Evolutionary conservation across 2,329 filamentous ascomycete genomes (phyloP).

Genomic region (Arthrocladium fulminans): DNA sequence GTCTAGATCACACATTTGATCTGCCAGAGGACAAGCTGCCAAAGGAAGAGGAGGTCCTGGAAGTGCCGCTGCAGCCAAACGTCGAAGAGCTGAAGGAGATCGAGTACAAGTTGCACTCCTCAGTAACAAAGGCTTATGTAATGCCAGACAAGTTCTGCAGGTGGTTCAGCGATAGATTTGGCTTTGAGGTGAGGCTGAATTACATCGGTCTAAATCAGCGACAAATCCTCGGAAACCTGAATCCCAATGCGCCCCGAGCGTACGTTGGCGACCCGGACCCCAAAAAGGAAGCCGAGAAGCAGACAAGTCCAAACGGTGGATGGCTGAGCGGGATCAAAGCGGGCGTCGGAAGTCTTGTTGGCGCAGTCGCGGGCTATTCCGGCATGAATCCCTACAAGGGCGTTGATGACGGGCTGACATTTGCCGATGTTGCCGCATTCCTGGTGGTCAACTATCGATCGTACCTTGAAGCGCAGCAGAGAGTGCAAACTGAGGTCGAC

Average conservation of each 20-base stretch:
- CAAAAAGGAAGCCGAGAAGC: not conserved
- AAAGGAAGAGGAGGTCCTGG: conserved; percentile 32
- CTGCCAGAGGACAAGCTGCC: conserved; percentile 15
- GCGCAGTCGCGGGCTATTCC: conserved; percentile 7
- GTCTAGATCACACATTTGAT: conserved; percentile 17
- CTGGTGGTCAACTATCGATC: conserved; percentile 64
- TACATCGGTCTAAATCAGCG: conserved; percentile 57
- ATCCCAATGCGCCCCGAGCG: conserved; percentile 30
- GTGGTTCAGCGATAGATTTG: conserved; percentile 62
- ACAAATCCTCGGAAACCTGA: conserved; percentile 52
- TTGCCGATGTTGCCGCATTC: conserved; percentile 67
- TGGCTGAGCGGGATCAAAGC: conserved; percentile 14
- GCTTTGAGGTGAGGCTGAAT: conserved; percentile 51
- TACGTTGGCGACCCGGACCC: conserved; percentile 1
- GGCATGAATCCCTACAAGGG: conserved; percentile 13
- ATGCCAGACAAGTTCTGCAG: conserved; percentile 53
- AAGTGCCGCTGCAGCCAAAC: conserved; percentile 51
- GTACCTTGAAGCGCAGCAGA: conserved; percentile 42
- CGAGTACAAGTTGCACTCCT: conserved; percentile 52
- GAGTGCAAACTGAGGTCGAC: conserved; percentile 48
- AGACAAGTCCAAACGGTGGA: conserved; percentile 1
- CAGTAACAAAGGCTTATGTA: conserved; percentile 50
- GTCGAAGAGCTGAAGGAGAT: conserved; percentile 39
- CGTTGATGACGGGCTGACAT: conserved; percentile 50
- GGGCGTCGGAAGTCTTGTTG: conserved; percentile 13